Base-by-base conservation (phyloP, 2,329 filamentous ascomycete genomes). In the Chaetothyriales sp. region DNA sequence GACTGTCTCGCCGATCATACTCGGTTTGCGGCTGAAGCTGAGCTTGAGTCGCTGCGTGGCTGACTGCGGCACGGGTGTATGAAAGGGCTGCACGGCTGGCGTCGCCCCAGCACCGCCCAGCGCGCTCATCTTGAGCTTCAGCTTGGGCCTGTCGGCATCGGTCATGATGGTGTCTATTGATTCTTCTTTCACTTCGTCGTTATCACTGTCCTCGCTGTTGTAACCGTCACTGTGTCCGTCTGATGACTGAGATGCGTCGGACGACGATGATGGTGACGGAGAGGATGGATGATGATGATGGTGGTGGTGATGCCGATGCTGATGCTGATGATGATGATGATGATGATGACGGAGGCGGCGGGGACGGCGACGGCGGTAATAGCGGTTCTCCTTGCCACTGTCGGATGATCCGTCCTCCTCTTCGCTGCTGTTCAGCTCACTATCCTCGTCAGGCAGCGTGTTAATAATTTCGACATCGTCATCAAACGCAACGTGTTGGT, bases 81-180 rank as follows among this genome's bases (percentile, higher is more conserved):
- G 33, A 13, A 40, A 10, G 13, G 33, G 33, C 33, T 40, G 33
- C 33, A 40, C 33, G 13, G 33, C 33, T 1, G 33, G 33, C 4
- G 33, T 40, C 33, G 33, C 33, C 5, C 33, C 33, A 40, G 33
- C 33, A 15, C 33, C 33, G 33, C 33, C 33, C 33, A 40, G 15
- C 10, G 10, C 33, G 33, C 33, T 40, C 33, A 66, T 55, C 52
- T 63, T 68, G 55, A 68, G 54, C 54, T 65, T 66, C 50, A 67
- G 46, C 51, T 59, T 60, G 45, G 54, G 60, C 28, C 55, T 55
- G 15, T 49, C 47, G 5, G 44, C 4, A 7, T 28, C 44, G 13
- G n/a, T 18, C 50, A 52, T 52, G 22, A 6, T 25, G 22, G 22
- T 25, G 18, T 50, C 43, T n/a, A 25, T 19, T 10, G 28, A 29